Conservation (phyloP, 441 rosid species). For the California macrophylla region DNA sequence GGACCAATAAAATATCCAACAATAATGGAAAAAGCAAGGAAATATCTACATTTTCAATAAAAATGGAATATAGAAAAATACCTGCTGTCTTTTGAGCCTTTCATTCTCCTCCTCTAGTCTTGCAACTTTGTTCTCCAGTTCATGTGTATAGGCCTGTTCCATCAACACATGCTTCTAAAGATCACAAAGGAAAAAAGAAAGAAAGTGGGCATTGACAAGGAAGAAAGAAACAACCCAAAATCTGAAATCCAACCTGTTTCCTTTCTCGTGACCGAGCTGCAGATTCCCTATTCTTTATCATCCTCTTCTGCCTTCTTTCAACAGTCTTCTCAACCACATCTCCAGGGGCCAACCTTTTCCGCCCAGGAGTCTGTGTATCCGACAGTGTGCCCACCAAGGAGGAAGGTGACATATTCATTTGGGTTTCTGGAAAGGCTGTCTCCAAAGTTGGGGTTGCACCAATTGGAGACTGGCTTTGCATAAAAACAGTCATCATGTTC, state of each 20-base stretch:
- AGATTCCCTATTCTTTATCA: conserved; percentile 27
- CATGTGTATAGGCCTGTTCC: conserved; percentile 23
- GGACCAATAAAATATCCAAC: neutral
- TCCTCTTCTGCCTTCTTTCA: conserved; percentile 26
- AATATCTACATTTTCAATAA: neutral
- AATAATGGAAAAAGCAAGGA: neutral
- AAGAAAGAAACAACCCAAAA: neutral
- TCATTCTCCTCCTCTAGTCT: conserved; percentile 24
- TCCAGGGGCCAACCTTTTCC: conserved; percentile 12
- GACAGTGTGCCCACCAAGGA: conserved; percentile 20
- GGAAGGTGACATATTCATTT: conserved; percentile 16
- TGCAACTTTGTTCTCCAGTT: conserved; percentile 24
- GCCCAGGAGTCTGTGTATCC: conserved; percentile 19
- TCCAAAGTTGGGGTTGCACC: conserved; percentile 15
- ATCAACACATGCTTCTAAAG: neutral
- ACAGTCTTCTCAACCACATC: conserved; percentile 22
- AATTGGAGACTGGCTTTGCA: conserved; percentile 11
- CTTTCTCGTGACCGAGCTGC: conserved; percentile 28
- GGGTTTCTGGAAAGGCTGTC: conserved; percentile 13
- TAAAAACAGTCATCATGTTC: conserved; percentile 13
- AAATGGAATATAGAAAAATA: conserved; percentile 7
- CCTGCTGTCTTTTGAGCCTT: conserved; percentile 21
- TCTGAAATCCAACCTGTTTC: conserved; percentile 18
- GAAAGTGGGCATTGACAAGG: neutral
- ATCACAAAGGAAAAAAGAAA: neutral